A percentile compares a stretch with the other conserved stretches of the same genome.
These are phyloP conservation scores for Yamadazyma spencermartinsiae DNA, from an alignment of 1,139 yeast species.

Conservation along the genomic window DNA sequence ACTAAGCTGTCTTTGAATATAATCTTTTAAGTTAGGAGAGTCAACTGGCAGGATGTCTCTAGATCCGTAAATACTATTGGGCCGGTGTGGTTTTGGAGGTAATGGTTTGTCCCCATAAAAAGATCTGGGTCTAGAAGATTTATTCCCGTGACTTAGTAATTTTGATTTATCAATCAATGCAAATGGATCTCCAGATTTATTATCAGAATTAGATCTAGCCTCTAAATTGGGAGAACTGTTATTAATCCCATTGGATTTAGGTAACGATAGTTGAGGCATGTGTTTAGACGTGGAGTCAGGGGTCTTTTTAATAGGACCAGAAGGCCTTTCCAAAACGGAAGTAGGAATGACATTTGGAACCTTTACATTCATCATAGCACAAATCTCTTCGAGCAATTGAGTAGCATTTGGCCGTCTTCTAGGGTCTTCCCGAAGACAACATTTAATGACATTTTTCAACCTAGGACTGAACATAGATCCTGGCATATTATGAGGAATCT, in stretches of 20 bases:
- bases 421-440: conserved; percentile 69
- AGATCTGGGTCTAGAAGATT: conserved; percentile 21
- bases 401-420: conserved; percentile 69
- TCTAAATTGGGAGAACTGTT: conserved; percentile 11
- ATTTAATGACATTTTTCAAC: conserved; percentile 58
- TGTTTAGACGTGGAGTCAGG: not conserved
- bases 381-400: conserved; percentile 70
- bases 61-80: conserved; percentile 13
- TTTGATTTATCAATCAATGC: conserved; percentile 40
- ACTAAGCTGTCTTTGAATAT: conserved; percentile 35
- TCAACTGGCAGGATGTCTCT: conserved; percentile 13
- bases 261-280: conserved; percentile 1
- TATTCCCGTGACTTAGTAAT: conserved; percentile 15
- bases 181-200: conserved; percentile 31
- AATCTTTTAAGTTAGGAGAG: conserved; percentile 26
- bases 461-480: conserved; percentile 42
- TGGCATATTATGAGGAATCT: conserved; percentile 37
- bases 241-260: not conserved
- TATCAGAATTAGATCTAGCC: conserved; percentile 7
- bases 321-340: conserved; percentile 17
- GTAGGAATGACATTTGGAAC: conserved; percentile 53
- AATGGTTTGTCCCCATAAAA: conserved; percentile 13
- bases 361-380: conserved; percentile 55
- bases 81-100: conserved; percentile 9
- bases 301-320: conserved; percentile 1